Conservation (phyloP, 805 yeast genomes). For the Teunomyces panamensis region DNA sequence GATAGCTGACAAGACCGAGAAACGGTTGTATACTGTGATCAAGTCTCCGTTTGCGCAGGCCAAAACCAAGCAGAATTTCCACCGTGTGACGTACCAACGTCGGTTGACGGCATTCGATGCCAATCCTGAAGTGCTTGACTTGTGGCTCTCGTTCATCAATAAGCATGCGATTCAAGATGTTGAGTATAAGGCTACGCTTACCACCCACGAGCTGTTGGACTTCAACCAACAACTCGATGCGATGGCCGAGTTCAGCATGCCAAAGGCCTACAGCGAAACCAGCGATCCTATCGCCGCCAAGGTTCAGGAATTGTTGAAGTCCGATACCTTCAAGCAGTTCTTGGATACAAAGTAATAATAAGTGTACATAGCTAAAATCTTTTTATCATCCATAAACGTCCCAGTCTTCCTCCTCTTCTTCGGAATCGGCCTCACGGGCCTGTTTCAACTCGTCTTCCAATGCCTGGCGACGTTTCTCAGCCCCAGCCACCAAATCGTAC, state of each 20-base stretch:
- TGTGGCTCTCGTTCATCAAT: conserved; percentile 73
- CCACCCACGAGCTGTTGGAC: conserved; percentile 40
- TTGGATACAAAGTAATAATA: conserved; percentile 18
- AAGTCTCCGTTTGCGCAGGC: conserved; percentile 93
- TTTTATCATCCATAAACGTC: conserved; percentile 69
- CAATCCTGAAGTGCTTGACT: conserved; percentile 77
- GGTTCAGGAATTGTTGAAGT: conserved; percentile 67
- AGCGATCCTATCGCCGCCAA: conserved; percentile 56
- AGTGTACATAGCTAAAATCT: background rate
- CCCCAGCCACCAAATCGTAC: conserved; percentile 53
- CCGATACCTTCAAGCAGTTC: conserved; percentile 66
- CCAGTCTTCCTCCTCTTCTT: conserved; percentile 64
- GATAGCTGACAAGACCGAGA: conserved; percentile 61
- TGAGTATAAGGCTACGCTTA: conserved; percentile 70
- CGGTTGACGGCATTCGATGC: conserved; percentile 78
- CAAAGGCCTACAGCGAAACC: conserved; percentile 30
- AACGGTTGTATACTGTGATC: conserved; percentile 90
- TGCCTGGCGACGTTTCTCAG: conserved; percentile 24
- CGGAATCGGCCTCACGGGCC: conserved; percentile 46
- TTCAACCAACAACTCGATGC: conserved; percentile 34
- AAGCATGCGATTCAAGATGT: conserved; percentile 81
- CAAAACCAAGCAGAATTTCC: conserved; percentile 90
- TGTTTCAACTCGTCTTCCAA: conserved; percentile 33
- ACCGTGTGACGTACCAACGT: conserved; percentile 80
- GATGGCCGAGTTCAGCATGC: conserved; percentile 28